These are phyloP conservation scores for Heracleum sosnowskyi DNA, from an alignment of 129 eudicot species.

Conservation along the genomic window DNA sequence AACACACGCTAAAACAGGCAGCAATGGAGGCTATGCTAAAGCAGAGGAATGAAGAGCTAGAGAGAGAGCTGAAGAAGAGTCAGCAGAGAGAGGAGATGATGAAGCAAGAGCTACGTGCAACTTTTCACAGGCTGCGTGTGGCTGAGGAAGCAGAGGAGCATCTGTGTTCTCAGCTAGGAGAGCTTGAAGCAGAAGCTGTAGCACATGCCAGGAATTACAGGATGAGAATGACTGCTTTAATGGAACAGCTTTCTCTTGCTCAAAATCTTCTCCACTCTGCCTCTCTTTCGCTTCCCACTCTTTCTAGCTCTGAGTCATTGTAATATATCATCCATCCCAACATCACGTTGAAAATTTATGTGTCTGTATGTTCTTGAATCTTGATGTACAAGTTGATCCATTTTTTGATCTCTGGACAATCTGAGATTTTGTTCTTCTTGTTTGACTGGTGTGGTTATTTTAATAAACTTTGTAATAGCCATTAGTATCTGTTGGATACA, in stretches of 20 bases:
- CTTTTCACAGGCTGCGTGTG: slow-evolving; percentile 29
- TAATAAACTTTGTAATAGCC: too few relatives aligned
- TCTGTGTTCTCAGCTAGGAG: slow-evolving; percentile 69
- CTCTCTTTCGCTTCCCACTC: slow-evolving; percentile 8
- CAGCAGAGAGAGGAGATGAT: slow-evolving; percentile 51
- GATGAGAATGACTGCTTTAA: slow-evolving; percentile 25
- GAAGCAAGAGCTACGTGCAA: slow-evolving; percentile 37
- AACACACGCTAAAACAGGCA: too few relatives aligned
- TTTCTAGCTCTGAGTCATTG: not conserved
- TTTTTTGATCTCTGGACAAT: too few relatives aligned
- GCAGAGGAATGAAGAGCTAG: slow-evolving; percentile 53
- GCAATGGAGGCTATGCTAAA: slow-evolving; percentile 24
- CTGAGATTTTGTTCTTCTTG: too few relatives aligned
- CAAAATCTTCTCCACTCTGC: slow-evolving; percentile 33
- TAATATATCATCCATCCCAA: not conserved
- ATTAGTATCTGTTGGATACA: too few relatives aligned
- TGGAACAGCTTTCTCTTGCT: slow-evolving; percentile 49
- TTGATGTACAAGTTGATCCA: too few relatives aligned
- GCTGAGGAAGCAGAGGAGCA: slow-evolving; percentile 91
- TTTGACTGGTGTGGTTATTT: too few relatives aligned
- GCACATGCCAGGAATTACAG: slow-evolving; percentile 52
- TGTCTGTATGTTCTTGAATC: too few relatives aligned
- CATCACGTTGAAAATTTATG: not conserved
- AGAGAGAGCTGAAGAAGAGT: slow-evolving; percentile 44
- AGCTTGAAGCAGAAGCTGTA: slow-evolving; percentile 70